A percentile compares a stretch with the other conserved stretches of the same genome.
Conservation (phyloP, 2,329 filamentous ascomycete genomes). For the Diaporthe longicolla region DNA sequence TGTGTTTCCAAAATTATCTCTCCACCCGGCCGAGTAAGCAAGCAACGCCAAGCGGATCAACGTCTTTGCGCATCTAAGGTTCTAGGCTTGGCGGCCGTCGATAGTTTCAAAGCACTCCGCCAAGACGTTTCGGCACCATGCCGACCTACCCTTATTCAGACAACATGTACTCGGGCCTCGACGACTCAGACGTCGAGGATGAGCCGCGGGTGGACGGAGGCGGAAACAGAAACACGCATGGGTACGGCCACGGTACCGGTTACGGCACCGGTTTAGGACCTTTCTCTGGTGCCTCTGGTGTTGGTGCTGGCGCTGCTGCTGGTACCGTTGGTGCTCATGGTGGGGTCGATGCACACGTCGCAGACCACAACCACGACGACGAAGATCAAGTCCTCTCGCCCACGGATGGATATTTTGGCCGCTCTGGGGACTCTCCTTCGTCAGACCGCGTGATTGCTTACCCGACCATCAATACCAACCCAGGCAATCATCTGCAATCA, state of each 20-base stretch:
- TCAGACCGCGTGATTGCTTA: slow-evolving; percentile 37
- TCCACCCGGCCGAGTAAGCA: slow-evolving; percentile 33
- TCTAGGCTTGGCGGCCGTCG: slow-evolving; percentile 24
- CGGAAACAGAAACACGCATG: slow-evolving; percentile 36
- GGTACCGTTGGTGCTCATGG: neutral
- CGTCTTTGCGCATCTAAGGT: slow-evolving; percentile 16
- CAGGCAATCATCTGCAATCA: slow-evolving; percentile 11
- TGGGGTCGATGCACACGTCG: slow-evolving; percentile 21
- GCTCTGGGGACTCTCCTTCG: slow-evolving; percentile 40
- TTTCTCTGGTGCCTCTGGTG: neutral
- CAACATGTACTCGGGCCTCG: slow-evolving; percentile 59
- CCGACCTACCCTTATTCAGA: slow-evolving; percentile 60
- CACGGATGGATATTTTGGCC: slow-evolving; percentile 67
- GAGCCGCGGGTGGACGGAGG: slow-evolving; percentile 42
- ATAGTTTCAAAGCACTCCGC: slow-evolving; percentile 44
- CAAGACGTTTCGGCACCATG: slow-evolving; percentile 54
- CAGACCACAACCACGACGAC: slow-evolving; percentile 38
- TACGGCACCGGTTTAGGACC: slow-evolving; percentile 3
- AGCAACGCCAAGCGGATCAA: slow-evolving; percentile 38
- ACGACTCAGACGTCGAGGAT: slow-evolving; percentile 46
- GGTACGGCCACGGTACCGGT: neutral
- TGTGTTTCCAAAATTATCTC: slow-evolving; percentile 27
- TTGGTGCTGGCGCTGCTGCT: neutral
- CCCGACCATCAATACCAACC: slow-evolving; percentile 43
- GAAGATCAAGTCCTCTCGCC: slow-evolving; percentile 58